These are phyloP conservation scores for Ophiocordyceps australis DNA, from an alignment of 2,329 filamentous ascomycete species.

Conservation along the genomic window DNA sequence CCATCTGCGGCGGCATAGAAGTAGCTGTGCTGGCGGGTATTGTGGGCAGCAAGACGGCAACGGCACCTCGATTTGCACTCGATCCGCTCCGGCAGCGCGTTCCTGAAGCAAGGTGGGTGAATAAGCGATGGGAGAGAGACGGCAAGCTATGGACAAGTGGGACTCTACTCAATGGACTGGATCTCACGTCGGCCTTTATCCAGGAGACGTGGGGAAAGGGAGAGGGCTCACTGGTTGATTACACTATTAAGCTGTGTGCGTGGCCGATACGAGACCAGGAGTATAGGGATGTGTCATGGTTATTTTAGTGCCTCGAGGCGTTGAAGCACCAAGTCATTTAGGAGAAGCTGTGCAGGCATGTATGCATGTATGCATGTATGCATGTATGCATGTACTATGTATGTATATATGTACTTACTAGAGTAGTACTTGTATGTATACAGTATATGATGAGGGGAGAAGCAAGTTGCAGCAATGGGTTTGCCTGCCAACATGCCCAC, in stretches of 20 bases:
- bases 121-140: slow-evolving; percentile 15
- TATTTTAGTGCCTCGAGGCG: too few relatives aligned
- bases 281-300: slow-evolving; percentile 10
- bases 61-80: slow-evolving; percentile 14
- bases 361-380: too few relatives aligned
- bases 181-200: slow-evolving; percentile 14
- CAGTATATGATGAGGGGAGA: too few relatives aligned
- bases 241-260: slow-evolving; percentile 5
- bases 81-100: slow-evolving; percentile 7
- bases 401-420: too few relatives aligned
- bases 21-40: slow-evolving; percentile 15
- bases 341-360: too few relatives aligned
- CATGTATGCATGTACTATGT: too few relatives aligned
- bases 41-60: slow-evolving; percentile 16
- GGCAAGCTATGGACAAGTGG: slow-evolving; percentile 18
- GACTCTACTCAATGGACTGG: slow-evolving; percentile 14
- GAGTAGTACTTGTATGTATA: too few relatives aligned
- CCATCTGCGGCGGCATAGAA: slow-evolving; percentile 18
- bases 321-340: too few relatives aligned
- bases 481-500: too few relatives aligned
- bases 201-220: slow-evolving; percentile 10
- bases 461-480: too few relatives aligned
- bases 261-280: slow-evolving; percentile 13
- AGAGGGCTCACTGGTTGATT: slow-evolving; percentile 5
- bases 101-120: slow-evolving; percentile 16